Evolutionary conservation across 805 yeast species (phyloP), one percentile per base, ranked within the genome.

Genomic region (Schwanniomyces occidentalis): DNA sequence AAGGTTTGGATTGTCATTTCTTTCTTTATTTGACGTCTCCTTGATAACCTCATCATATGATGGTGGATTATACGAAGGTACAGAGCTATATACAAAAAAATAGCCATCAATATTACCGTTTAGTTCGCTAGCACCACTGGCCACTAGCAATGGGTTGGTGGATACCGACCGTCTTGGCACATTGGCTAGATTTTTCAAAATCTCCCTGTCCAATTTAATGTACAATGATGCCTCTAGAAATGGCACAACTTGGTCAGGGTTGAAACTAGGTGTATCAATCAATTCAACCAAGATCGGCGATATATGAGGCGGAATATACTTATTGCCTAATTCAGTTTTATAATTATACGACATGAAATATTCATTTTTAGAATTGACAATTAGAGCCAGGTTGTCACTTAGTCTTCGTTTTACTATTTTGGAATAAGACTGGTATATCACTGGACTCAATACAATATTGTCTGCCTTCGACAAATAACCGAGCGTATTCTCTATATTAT

Each of bases 101-200:
- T 85, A 85, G 0, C 90, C 91, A 52, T 82, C 83, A n/a, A 85
- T 73, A 20, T 76, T 69, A 4, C 89, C 90, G 51, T 85, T 83
- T 46, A 85, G 57, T 40, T 83, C 91, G 27, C 86, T 75, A 4
- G 89, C 85, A 1, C 93, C 93, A 24, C 87, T 79, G 4, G 88
- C 91, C 3, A 82, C 85, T 8, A 85, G 55, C 36, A 85, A 54
- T 3, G 90, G 85, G 34, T 78, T 79, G 5, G 87, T 80, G 8
- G 76, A 69, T 0, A 78, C 84, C 3, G 81, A 80, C 39, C 66
- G 63, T 31, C 84, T 52, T 6, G 85, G 85, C 42, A 75, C 82
- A 41, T 77, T 67, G 4, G 84, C 85, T 32, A 85, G 59, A 32
- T 82, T 82, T 30, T 70, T 69, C 18, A 85, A 57, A 9, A 78